Evolutionary conservation across 2,329 filamentous ascomycete genomes (phyloP).

Genomic region (Alternaria ventricosa): DNA sequence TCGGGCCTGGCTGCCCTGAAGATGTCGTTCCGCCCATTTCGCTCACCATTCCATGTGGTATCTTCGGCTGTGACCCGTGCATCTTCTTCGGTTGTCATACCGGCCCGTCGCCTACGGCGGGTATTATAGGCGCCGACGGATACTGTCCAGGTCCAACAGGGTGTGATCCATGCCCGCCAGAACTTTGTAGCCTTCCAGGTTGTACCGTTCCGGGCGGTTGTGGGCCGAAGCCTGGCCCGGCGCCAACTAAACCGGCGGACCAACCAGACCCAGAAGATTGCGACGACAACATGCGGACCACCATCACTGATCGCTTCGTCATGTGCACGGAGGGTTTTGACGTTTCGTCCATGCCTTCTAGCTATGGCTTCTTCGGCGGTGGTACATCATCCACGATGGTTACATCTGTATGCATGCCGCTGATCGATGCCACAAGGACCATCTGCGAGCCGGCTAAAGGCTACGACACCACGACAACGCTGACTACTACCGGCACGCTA

Average conservation of each 20-base stretch:
- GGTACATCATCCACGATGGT: conserved; percentile 19
- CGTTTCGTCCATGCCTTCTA: conserved; percentile 16
- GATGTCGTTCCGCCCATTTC: background rate
- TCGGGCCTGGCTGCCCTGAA: conserved; percentile 23
- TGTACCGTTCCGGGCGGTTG: conserved; percentile 21
- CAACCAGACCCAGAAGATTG: conserved; percentile 20
- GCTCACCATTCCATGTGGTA: conserved; percentile 12
- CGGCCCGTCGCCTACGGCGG: conserved; percentile 9
- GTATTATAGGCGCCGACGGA: conserved; percentile 24
- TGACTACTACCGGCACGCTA: conserved; percentile 10
- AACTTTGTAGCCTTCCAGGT: conserved; percentile 21
- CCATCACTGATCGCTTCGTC: conserved; percentile 29
- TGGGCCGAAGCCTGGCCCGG: conserved; percentile 29
- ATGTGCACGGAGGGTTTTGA: conserved; percentile 23
- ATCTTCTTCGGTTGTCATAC: conserved; percentile 24
- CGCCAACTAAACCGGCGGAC: conserved; percentile 13
- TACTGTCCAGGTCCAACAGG: conserved; percentile 20
- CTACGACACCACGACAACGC: conserved; percentile 17
- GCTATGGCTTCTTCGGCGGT: background rate
- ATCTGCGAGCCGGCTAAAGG: conserved; percentile 20
- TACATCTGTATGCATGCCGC: conserved; percentile 23
- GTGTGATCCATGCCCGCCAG: conserved; percentile 24
- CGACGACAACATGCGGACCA: conserved; percentile 26
- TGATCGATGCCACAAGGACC: conserved; percentile 19
- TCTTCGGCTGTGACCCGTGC: conserved; percentile 29